A percentile compares a stretch with the other conserved stretches of the same genome.
phyloP scores from a whole-genome alignment of 352 stramenopile species.

The Plasmopara muralis region DNA sequence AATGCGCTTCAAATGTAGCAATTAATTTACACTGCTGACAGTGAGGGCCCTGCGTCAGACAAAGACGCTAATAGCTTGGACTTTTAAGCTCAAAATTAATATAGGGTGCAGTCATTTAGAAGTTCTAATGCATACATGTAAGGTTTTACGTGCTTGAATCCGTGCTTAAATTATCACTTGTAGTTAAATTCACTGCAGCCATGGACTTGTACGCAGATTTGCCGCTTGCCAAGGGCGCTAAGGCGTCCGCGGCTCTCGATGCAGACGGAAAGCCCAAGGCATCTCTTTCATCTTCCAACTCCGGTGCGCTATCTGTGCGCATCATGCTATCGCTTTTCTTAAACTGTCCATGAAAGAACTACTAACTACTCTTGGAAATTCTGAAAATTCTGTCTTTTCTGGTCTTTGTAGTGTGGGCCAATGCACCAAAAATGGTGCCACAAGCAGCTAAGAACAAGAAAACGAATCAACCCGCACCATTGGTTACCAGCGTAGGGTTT shows the following conservation, averaged over 20 bases:
- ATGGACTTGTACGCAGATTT: conserved; percentile 83
- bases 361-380: conserved; percentile 2
- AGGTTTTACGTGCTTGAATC: neutral
- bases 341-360: conserved; percentile 1
- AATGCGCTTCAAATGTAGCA: too few species aligned
- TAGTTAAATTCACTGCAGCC: neutral
- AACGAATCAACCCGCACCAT: conserved; percentile 5
- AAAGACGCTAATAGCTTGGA: too few species aligned
- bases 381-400: conserved; percentile 10
- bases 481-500: conserved; percentile 25
- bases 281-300: conserved; percentile 23
- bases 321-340: neutral
- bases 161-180: neutral
- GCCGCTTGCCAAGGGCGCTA: conserved; percentile 56
- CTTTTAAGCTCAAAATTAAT: too few species aligned
- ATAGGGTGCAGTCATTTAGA: too few species aligned
- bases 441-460: conserved; percentile 35
- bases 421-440: conserved; percentile 41
- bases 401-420: conserved; percentile 41
- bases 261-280: conserved; percentile 45
- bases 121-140: too few species aligned
- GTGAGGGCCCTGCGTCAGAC: too few species aligned
- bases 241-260: conserved; percentile 39
- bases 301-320: conserved; percentile 9
- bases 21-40: too few species aligned